A percentile compares a stretch with the other conserved stretches of the same genome.
phyloP scores from a whole-genome alignment of 2,329 filamentous ascomycete species.

The Colletotrichum shisoi region DNA sequence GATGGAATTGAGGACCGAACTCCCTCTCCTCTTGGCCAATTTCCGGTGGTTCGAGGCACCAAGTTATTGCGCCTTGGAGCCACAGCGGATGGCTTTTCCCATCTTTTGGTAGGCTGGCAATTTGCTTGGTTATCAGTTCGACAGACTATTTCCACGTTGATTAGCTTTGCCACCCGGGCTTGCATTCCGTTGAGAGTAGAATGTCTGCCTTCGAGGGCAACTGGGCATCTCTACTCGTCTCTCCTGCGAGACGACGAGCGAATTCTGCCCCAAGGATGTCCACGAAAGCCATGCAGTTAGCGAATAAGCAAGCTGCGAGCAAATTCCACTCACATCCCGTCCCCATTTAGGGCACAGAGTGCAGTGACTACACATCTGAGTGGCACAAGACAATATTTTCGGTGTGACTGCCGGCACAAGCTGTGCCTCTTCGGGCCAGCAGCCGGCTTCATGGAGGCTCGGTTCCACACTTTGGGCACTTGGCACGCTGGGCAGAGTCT shows the following conservation, averaged over 20 bases:
- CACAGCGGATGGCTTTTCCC: neutral
- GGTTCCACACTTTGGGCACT: constrained; percentile 7
- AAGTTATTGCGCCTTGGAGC: neutral
- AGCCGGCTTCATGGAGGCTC: neutral
- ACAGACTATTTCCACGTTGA: too few relatives aligned
- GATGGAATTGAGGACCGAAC: too few relatives aligned
- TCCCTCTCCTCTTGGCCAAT: too few relatives aligned
- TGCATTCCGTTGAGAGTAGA: too few relatives aligned
- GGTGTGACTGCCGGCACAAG: neutral
- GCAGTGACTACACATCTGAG: neutral
- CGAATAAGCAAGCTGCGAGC: neutral
- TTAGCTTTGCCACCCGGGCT: too few relatives aligned
- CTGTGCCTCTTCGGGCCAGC: neutral
- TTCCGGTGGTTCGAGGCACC: neutral
- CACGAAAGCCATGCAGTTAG: too few relatives aligned
- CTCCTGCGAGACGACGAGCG: too few relatives aligned
- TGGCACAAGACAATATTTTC: neutral
- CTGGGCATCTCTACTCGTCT: too few relatives aligned
- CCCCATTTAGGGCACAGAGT: neutral
- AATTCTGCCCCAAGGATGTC: too few relatives aligned
- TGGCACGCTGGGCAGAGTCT: constrained; percentile 29
- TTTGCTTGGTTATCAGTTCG: too few relatives aligned
- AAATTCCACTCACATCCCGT: neutral
- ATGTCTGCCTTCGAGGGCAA: too few relatives aligned
- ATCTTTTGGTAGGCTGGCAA: too few relatives aligned